Base-by-base conservation (phyloP, 345 rosid species). In the Bretschneidera sinensis region DNA sequence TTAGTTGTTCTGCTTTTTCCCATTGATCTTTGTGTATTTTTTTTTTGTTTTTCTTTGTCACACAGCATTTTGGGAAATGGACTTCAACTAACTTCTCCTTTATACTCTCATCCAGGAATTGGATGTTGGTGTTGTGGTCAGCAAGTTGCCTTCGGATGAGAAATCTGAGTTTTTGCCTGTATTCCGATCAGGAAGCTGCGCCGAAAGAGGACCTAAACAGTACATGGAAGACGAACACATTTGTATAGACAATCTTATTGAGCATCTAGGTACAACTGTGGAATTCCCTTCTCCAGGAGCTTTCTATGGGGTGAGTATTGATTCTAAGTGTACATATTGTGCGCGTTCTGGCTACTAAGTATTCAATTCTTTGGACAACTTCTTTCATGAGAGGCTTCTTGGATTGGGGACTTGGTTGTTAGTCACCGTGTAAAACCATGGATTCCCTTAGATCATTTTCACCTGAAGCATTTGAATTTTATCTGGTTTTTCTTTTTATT, bases 161-260 rank as follows among this genome's bases (percentile, higher is more conserved):
- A 84, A 70, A 45, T 17, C 79, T 0, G 86, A 71, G 49, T 83
- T 79, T 75, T 50, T 71, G 24, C 94, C 98, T 5, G 66, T 83
- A 4, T 75, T 88, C 64, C 83, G 91, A 35, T 90, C 97, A 56
- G 97, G 97, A 69, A 90, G 97, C 67, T 90, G 92, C 62, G 95
- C 97, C 60, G 97, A 90, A 71, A 83, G 64, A 71, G 99, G 99
- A 23, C 86, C 96, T 39, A 94, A 94, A 72, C 82, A 82, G 61
- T 80, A 63, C 56, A 94, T 94, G 99, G 97, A 94, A 78, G 99
- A 94, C 78, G 97, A 90, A 48, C 96, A 90, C 72, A 48, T 88
- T 25, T 90, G 99, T 62, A 85, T 90, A 22, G 95, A 94, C 76
- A 75, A 90, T 77, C 97, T 94, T 63, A 63, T 68, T 65, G 79